A percentile compares a stretch with the other conserved stretches of the same genome.
Evolutionary conservation across 768 basidiomycete species (phyloP).

Genomic region (Naganishia vishniacii): DNA sequence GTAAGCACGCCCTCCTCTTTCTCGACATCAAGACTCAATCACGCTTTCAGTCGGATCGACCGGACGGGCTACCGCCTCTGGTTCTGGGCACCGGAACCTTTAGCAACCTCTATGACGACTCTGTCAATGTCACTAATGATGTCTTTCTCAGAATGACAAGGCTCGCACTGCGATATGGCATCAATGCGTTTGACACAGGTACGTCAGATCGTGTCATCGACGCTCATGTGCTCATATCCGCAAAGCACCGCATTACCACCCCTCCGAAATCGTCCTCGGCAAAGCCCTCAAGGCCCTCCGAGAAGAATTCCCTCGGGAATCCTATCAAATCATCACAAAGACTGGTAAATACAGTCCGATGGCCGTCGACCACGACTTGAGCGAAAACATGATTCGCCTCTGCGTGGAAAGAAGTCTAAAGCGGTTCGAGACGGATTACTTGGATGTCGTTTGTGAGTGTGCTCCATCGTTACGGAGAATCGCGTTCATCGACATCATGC

Average conservation of each 20-base stretch:
- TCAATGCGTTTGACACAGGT: constrained; percentile 47
- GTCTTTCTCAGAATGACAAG: constrained; percentile 43
- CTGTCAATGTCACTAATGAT: constrained; percentile 6
- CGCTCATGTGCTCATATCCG: neutral
- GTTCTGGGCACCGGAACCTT: constrained; percentile 47
- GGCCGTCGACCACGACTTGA: constrained; percentile 39
- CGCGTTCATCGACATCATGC: neutral
- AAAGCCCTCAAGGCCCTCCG: constrained; percentile 33
- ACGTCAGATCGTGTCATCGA: too few species aligned
- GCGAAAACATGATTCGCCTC: constrained; percentile 33
- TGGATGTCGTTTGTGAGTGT: constrained; percentile 49
- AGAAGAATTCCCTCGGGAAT: constrained; percentile 38
- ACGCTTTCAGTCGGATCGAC: neutral
- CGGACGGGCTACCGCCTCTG: constrained; percentile 34
- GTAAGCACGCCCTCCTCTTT: neutral
- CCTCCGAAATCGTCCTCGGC: constrained; percentile 48
- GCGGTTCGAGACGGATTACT: constrained; percentile 40
- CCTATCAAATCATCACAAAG: constrained; percentile 48
- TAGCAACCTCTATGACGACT: constrained; percentile 43
- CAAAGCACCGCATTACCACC: constrained; percentile 47
- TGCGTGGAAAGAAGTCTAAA: constrained; percentile 43
- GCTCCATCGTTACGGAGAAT: neutral
- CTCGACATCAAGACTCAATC: neutral
- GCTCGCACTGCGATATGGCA: constrained; percentile 44
- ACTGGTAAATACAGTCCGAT: constrained; percentile 44